These are phyloP conservation scores for Isabelozyma rhagii DNA, from an alignment of 805 yeast species.

Conservation along the genomic window DNA sequence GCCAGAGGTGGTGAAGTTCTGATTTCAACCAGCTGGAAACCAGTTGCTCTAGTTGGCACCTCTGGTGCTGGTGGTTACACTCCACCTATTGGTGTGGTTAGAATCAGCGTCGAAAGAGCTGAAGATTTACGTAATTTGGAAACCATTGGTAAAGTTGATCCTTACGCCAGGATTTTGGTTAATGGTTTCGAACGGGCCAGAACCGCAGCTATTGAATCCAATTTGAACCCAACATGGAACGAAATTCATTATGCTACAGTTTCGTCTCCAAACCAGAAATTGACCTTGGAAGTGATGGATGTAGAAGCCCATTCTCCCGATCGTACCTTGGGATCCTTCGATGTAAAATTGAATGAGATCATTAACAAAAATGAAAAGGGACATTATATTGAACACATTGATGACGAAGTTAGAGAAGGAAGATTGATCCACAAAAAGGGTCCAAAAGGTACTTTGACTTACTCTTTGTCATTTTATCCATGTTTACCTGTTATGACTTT, in stretches of 20 bases:
- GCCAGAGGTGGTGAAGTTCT: constrained; percentile 72
- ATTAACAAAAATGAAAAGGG: constrained; percentile 68
- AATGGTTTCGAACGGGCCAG: constrained; percentile 77
- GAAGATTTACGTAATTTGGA: constrained; percentile 79
- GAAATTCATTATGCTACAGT: constrained; percentile 80
- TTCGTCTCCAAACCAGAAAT: constrained; percentile 74
- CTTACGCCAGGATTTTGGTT: constrained; percentile 76
- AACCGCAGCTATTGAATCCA: constrained; percentile 64
- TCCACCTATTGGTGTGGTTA: constrained; percentile 91
- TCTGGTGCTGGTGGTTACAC: constrained; percentile 76
- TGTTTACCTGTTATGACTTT: constrained; percentile 73
- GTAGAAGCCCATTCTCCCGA: constrained; percentile 76
- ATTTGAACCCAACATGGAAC: constrained; percentile 80
- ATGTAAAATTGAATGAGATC: constrained; percentile 62
- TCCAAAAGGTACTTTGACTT: constrained; percentile 78
- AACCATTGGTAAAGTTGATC: constrained; percentile 87
- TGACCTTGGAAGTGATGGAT: constrained; percentile 91
- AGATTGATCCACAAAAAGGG: constrained; percentile 71
- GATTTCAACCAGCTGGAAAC: constrained; percentile 76
- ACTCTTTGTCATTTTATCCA: constrained; percentile 81
- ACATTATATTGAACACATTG: constrained; percentile 53
- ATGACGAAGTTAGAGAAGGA: constrained; percentile 54
- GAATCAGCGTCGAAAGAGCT: constrained; percentile 70
- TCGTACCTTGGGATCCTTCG: constrained; percentile 82
- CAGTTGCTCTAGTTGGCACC: constrained; percentile 69